phyloP scores from a whole-genome alignment of 805 yeast species.

The Ogataea ramenticola region DNA sequence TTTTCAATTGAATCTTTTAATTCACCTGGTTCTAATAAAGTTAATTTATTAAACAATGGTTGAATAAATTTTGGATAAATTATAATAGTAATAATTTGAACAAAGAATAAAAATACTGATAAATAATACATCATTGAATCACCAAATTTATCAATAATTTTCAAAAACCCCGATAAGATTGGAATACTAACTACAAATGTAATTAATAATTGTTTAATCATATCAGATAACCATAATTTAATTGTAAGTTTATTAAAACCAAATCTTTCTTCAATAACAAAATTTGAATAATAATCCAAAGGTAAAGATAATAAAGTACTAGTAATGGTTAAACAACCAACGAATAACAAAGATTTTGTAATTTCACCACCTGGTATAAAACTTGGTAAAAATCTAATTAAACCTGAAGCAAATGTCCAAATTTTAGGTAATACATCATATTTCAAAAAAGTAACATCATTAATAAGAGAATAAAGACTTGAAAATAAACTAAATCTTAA shows the following conservation, averaged over 20 bases:
- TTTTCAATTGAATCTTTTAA: constrained; percentile 74
- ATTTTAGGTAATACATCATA: constrained; percentile 58
- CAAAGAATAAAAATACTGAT: constrained; percentile 59
- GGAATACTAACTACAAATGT: constrained; percentile 62
- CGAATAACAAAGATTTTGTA: constrained; percentile 65
- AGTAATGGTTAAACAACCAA: constrained; percentile 41
- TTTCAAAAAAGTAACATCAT: constrained; percentile 52
- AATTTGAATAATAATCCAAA: constrained; percentile 63
- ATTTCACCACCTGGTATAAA: constrained; percentile 41
- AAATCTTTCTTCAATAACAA: constrained; percentile 84
- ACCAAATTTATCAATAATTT: constrained; percentile 75
- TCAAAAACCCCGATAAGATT: constrained; percentile 64
- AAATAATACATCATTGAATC: constrained; percentile 76
- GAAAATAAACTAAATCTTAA: constrained; percentile 57
- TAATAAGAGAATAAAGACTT: constrained; percentile 41
- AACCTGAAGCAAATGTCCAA: constrained; percentile 33
- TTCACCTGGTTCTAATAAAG: constrained; percentile 87
- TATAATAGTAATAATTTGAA: constrained; percentile 70
- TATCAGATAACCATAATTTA: constrained; percentile 66
- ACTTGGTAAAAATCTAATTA: constrained; percentile 10
- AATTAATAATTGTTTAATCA: constrained; percentile 51
- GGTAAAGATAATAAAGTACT: constrained; percentile 59
- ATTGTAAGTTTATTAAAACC: constrained; percentile 89
- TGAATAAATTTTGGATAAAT: constrained; percentile 79
- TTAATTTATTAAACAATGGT: constrained; percentile 87